Percentiles rank a stretch among this genome's conserved stretches.
phyloP scores from a whole-genome alignment of 2,329 filamentous ascomycete genomes.

The Stemphylium lycopersici region DNA sequence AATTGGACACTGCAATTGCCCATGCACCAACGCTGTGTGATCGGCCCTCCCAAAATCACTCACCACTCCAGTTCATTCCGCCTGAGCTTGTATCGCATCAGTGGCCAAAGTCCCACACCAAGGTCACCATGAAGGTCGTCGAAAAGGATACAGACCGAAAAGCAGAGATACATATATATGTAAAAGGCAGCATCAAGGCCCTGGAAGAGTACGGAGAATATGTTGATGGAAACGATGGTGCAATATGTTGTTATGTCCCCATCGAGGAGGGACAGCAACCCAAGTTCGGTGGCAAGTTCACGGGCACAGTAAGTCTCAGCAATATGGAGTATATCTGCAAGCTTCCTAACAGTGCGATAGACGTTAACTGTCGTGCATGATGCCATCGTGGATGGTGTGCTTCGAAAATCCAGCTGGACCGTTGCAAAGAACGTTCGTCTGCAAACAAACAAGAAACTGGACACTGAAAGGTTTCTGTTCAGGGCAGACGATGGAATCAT shows the following conservation, averaged over 20 bases:
- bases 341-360: conserved; percentile 11
- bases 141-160: conserved; percentile 44
- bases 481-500: conserved; percentile 60
- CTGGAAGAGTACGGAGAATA: conserved; percentile 46
- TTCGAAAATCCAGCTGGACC: conserved; percentile 25
- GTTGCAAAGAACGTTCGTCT: conserved; percentile 13
- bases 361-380: conserved; percentile 42
- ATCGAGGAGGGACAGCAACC: conserved; percentile 41
- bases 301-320: conserved; percentile 35
- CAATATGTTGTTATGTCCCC: conserved; percentile 47
- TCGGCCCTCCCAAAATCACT: no score
- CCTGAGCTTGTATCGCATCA: no score
- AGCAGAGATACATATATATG: conserved; percentile 36
- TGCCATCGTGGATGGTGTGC: conserved; percentile 47
- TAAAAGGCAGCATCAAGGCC: conserved; percentile 29
- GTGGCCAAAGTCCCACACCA: no score
- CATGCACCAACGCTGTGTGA: no score
- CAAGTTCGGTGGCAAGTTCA: conserved; percentile 39
- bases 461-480: conserved; percentile 26
- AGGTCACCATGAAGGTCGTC: conserved; percentile 45
- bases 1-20: no score
- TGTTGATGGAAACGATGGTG: conserved; percentile 26
- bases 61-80: no score
- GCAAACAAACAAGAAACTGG: conserved; percentile 32
- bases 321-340: neutral